Conservation (phyloP, 164 flowering plant genomes). For the Magnolia officinalis region DNA sequence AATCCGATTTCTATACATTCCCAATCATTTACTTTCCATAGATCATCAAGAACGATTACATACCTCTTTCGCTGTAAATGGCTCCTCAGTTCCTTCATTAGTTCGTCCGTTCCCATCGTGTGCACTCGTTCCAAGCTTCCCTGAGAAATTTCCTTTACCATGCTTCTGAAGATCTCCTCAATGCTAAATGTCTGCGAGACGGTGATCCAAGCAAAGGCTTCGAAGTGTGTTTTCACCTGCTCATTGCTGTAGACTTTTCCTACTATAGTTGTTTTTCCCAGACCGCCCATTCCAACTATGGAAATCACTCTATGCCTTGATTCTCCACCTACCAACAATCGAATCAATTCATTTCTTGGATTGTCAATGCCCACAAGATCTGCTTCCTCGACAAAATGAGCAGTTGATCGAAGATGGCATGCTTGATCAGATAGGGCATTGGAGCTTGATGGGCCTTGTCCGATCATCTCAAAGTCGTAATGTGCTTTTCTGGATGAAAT, state of each 20-base stretch:
- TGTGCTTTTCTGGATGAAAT: neutral
- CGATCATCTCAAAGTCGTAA: neutral
- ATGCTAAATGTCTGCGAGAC: constrained; percentile 30
- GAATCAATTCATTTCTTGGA: neutral
- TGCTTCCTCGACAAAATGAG: neutral
- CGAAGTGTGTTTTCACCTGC: constrained; percentile 19
- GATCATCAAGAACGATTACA: constrained; percentile 48
- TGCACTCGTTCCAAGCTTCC: constrained; percentile 26
- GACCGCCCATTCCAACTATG: constrained; percentile 52
- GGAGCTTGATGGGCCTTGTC: neutral
- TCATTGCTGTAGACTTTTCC: constrained; percentile 28
- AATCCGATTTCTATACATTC: constrained; percentile 25
- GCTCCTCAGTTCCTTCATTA: constrained; percentile 33
- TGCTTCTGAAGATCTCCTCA: constrained; percentile 12
- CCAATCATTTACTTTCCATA: constrained; percentile 47
- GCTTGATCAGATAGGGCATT: too few relatives aligned
- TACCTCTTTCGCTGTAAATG: constrained; percentile 38
- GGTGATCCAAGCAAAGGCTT: constrained; percentile 45
- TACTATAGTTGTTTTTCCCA: constrained; percentile 54
- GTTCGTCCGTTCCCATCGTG: constrained; percentile 28
- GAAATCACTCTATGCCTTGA: constrained; percentile 22
- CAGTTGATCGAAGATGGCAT: neutral
- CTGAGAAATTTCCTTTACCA: neutral
- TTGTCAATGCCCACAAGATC: neutral
- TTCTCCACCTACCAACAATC: neutral